These are phyloP conservation scores for Bromus sterilis DNA, from an alignment of 176 grass and related monocot genomes.

Conservation along the genomic window DNA sequence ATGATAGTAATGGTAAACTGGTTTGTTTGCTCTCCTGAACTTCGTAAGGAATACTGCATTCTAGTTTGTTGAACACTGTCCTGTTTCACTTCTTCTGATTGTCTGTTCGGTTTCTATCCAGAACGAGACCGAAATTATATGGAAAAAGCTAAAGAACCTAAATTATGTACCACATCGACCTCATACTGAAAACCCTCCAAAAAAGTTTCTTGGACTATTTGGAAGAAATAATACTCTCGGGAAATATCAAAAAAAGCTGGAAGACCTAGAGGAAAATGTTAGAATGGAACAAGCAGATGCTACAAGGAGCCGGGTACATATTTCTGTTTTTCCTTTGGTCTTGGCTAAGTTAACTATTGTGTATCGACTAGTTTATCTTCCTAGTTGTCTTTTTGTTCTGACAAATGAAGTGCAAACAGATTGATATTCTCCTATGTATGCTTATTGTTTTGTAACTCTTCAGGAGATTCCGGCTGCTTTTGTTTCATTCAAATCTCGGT, in stretches of 20 bases:
- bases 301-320: slow-evolving; percentile 54
- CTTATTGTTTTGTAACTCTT: slow-evolving; percentile 10
- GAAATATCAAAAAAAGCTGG: slow-evolving; percentile 64
- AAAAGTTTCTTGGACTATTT: slow-evolving; percentile 69
- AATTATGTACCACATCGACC: slow-evolving; percentile 28
- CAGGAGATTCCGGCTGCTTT: slow-evolving; percentile 82
- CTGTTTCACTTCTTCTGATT: slow-evolving; percentile 10
- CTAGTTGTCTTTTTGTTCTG: slow-evolving; percentile 9
- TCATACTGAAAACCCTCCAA: slow-evolving; percentile 19
- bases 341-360: background rate
- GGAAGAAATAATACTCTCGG: slow-evolving; percentile 39
- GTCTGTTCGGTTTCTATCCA: slow-evolving; percentile 34
- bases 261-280: slow-evolving; percentile 84
- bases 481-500: slow-evolving; percentile 83
- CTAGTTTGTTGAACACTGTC: slow-evolving; percentile 3
- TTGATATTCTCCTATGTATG: background rate
- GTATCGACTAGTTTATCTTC: background rate
- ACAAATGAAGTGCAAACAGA: background rate
- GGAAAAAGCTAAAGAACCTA: slow-evolving; percentile 54
- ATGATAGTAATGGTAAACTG: background rate
- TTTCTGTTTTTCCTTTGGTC: background rate
- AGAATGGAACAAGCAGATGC: slow-evolving; percentile 72
- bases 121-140: slow-evolving; percentile 77
- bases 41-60: background rate
- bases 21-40: background rate